Base-by-base conservation (phyloP, 805 yeast species). In the Monosporozyma yasuniensis region DNA sequence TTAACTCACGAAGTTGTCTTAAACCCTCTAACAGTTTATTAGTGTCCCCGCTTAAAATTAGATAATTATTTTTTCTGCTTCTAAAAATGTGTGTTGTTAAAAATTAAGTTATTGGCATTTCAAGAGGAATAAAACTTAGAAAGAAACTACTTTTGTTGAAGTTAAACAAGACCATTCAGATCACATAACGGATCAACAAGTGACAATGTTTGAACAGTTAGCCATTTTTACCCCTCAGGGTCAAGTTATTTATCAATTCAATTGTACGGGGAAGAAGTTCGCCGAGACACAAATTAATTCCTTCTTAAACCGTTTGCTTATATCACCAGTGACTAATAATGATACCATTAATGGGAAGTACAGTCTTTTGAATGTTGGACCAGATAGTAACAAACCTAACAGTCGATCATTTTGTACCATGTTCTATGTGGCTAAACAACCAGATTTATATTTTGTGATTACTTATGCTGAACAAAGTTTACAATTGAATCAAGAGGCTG, bases 391-490 rank as follows among this genome's bases (percentile, higher is more conserved):
- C 9, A 34, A 28, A 16, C 30, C 45, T 16, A 44, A 45, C 32
- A 38, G 47, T 11, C 58, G 59, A 46, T 48, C 53, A 12, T 61
- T 61, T 35, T 51, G 54, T 25, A 46, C 61, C 9, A 57, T 62
- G 63, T 64, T 56, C 47, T 51, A 57, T 47, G 57, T 63, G 19
- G 74, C 57, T 18, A 64, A 60, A 45, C 64, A 62, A 42, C 70
- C 70, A 2, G 64, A 61, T 32, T 32, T 66, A 27, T 60, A 58
- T 45, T 64, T 59, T 47, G 72, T 52, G 64, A 73, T 35, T 67
- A 72, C 68, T 68, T 79, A 42, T 67, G 80, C 53, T 57, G 74
- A 49, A 58, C 70, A 48, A 70, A 72, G 57, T 38, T 65, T 74
- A 18, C 73, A 70, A 21, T 52, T 78, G n/a, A 68, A 72, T 32